phyloP scores from a whole-genome alignment of 2,329 filamentous ascomycete genomes.

The Fusarium xyrophilum region DNA sequence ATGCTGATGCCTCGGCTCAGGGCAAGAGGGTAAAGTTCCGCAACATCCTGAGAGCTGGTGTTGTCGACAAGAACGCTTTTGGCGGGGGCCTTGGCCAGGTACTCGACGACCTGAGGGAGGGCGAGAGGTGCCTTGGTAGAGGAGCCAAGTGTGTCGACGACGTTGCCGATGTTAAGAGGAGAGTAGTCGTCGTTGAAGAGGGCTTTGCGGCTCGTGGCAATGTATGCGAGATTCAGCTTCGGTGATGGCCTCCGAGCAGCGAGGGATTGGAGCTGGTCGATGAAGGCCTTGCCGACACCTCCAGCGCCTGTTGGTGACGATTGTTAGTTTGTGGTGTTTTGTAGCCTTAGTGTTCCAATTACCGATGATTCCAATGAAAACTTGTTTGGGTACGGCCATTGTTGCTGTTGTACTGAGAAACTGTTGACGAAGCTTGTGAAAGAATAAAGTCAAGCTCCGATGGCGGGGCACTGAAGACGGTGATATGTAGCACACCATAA shows the following conservation, averaged over 20 bases:
- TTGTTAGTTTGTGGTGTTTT: slow-evolving; percentile 18
- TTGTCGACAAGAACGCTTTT: slow-evolving; percentile 92
- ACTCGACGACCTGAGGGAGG: slow-evolving; percentile 75
- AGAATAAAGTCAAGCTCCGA: slow-evolving; percentile 45
- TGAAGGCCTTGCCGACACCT: slow-evolving; percentile 91
- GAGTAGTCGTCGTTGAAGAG: slow-evolving; percentile 77
- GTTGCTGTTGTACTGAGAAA: slow-evolving; percentile 26
- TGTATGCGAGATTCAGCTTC: slow-evolving; percentile 80
- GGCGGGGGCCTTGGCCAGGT: slow-evolving; percentile 77
- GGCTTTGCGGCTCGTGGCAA: slow-evolving; percentile 84
- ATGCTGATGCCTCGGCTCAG: slow-evolving; percentile 84
- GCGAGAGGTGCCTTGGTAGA: slow-evolving; percentile 70
- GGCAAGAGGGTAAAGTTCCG: slow-evolving; percentile 81
- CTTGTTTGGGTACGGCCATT: slow-evolving; percentile 56
- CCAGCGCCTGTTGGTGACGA: slow-evolving; percentile 71
- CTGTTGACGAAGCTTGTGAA: slow-evolving; percentile 33
- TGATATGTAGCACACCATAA: slow-evolving; percentile 34
- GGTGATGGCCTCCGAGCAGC: slow-evolving; percentile 70
- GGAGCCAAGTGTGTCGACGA: slow-evolving; percentile 67
- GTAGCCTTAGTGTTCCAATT: slow-evolving; percentile 19
- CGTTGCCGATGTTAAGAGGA: slow-evolving; percentile 66
- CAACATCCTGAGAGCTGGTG: slow-evolving; percentile 88
- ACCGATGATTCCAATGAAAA: slow-evolving; percentile 63
- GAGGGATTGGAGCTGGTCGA: slow-evolving; percentile 77
- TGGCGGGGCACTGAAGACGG: slow-evolving; percentile 44